These are phyloP conservation scores for Cucurbita pepo DNA, from an alignment of 306 rosid species.

Conservation along the genomic window DNA sequence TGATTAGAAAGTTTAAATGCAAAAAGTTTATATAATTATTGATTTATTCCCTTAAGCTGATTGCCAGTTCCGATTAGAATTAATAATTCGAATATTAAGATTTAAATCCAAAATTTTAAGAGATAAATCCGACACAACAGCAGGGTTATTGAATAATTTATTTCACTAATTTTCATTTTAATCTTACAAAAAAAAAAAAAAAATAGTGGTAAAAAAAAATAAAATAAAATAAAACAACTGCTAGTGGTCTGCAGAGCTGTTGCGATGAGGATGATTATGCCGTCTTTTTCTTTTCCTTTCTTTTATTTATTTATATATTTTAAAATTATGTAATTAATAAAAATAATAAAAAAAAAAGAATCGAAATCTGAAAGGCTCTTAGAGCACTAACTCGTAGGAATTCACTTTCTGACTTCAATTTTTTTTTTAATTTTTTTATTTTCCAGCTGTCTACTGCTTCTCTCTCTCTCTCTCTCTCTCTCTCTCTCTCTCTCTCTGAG, in stretches of 20 bases:
- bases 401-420: conserved; percentile 25
- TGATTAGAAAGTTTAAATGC: no score
- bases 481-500: not conserved
- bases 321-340: not conserved
- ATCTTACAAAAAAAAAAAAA: no score
- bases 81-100: not conserved
- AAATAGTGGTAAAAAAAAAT: not conserved
- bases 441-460: conserved; percentile 24
- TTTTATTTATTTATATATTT: not conserved
- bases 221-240: not conserved
- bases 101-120: no score
- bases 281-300: not conserved
- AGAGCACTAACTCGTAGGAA: conserved; percentile 30
- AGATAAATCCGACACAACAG: no score
- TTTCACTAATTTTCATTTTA: no score
- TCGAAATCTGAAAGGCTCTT: conserved; percentile 13
- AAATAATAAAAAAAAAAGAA: conserved; percentile 2
- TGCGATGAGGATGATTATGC: conserved; percentile 13
- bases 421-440: not conserved
- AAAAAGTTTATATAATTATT: not conserved
- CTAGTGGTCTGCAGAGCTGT: conserved; percentile 10
- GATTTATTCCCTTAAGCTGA: not conserved
- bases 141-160: no score
- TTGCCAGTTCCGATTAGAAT: not conserved
- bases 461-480: not conserved